Evolutionary conservation across 2,329 filamentous ascomycete species (phyloP), one percentile per base, ranked within the genome.

Genomic region (Aspergillus fijiensis): DNA sequence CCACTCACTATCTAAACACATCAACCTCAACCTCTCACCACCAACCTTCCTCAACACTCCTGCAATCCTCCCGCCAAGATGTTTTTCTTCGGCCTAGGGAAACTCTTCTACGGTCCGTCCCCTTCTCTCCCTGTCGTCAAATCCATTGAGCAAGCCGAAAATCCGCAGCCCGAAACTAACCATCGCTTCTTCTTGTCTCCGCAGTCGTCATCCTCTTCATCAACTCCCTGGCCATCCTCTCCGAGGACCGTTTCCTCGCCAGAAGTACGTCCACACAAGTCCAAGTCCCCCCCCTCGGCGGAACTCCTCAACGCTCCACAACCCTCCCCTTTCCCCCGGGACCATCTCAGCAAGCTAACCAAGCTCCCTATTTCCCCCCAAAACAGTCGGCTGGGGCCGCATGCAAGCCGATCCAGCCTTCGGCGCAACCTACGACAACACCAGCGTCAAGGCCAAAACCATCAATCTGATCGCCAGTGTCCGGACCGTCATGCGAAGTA

Each of bases 221-320:
- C 79, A 99, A 99, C 79, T 91, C 92, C 67, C 89, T 98, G 74
- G 92, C 93, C 65, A 87, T 97, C 73, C 89, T 98, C 66, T 96
- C 92, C 69, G 93, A 96, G 85, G 92, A 96, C 79, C 89, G 92
- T 63, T 96, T 96, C 77, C 90, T 96, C 67, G 90, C 89, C 59
- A 87, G 91, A 77, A 92, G 79, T 89, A 87, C 55, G 70, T 64
- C 60, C 55, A 35, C 33, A 12, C 12, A 12, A 10, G 12, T 4
- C 31, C 31, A 4, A 33, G 31, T 45, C 55, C 49, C 53, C 58
- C 4, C 6, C 39, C 16, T 2, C 19, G 19, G 19, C 3, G 4
- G 11, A 42, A 42, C 35, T 35, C 3, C 3, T 29, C 27, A 35
- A 12, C 12, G 1, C 33, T 35, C 33, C 33, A 12, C 11, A 16